A percentile compares a stretch with the other conserved stretches of the same genome.
Evolutionary conservation across 164 flowering plant species (phyloP).

Genomic region (Stephania cephalantha): DNA sequence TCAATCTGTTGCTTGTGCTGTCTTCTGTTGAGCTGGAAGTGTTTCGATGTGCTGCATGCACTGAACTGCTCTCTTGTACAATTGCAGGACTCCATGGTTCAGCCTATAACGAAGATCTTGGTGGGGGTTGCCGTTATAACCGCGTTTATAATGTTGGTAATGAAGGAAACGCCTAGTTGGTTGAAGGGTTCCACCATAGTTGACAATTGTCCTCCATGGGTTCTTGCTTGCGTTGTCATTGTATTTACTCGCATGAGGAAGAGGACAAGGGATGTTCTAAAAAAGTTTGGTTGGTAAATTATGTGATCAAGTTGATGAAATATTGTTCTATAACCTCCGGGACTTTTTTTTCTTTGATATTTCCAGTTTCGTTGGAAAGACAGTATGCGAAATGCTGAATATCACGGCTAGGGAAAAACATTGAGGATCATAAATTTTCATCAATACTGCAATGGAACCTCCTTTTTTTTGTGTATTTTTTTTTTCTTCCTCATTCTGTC

Average conservation of each 20-base stretch:
- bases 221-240: conserved; percentile 74
- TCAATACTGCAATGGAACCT: too few relatives aligned
- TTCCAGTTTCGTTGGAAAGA: background rate
- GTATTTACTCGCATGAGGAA: conserved; percentile 88
- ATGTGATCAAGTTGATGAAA: background rate
- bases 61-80: conserved; percentile 4
- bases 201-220: conserved; percentile 77
- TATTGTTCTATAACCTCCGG: background rate
- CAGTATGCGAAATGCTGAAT: background rate
- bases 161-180: conserved; percentile 71
- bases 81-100: conserved; percentile 76
- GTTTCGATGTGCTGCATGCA: background rate
- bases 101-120: conserved; percentile 73
- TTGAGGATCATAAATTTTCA: too few relatives aligned
- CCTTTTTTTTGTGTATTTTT: too few relatives aligned
- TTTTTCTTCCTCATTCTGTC: too few relatives aligned
- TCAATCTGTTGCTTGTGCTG: background rate
- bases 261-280: conserved; percentile 60
- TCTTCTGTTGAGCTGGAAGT: background rate
- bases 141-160: conserved; percentile 46
- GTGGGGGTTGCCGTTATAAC: conserved; percentile 53
- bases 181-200: conserved; percentile 42
- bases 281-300: conserved; percentile 47
- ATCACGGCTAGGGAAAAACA: background rate
- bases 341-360: background rate